These are phyloP conservation scores for Serendipita sp. DNA, from an alignment of 768 basidiomycete genomes.

Conservation along the genomic window DNA sequence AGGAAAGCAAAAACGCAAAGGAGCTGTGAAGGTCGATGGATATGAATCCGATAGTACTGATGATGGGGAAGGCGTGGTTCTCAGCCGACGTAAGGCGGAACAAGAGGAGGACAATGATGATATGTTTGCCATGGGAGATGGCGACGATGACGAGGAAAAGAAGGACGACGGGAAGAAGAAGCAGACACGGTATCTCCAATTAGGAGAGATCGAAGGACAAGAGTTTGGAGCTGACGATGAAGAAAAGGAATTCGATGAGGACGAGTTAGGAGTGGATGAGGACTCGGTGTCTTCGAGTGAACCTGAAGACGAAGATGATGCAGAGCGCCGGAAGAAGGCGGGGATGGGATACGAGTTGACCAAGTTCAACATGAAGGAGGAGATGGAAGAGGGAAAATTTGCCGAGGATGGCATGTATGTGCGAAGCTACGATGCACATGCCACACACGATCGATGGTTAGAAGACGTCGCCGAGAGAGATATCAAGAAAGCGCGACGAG, in stretches of 20 bases:
- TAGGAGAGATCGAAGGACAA: conserved; percentile 96
- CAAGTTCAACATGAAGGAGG: conserved; percentile 94
- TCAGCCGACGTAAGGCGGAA: conserved; percentile 40
- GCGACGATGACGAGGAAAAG: conserved; percentile 38
- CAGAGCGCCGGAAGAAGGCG: conserved; percentile 53
- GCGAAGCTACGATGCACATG: conserved; percentile 75
- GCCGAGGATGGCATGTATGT: conserved; percentile 83
- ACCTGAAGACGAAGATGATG: conserved; percentile 65
- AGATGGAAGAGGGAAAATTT: conserved; percentile 30
- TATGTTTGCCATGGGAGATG: conserved; percentile 50
- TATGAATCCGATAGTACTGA: conserved; percentile 92
- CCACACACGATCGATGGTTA: conserved; percentile 91
- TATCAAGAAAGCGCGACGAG: conserved; percentile 65
- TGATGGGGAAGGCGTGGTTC: conserved; percentile 86
- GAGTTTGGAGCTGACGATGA: conserved; percentile 47
- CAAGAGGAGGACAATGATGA: conserved; percentile 40
- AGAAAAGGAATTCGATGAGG: conserved; percentile 28
- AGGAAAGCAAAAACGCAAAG: conserved; percentile 31
- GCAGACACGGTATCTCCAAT: conserved; percentile 58
- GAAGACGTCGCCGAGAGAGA: conserved; percentile 72
- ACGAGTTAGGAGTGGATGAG: conserved; percentile 33
- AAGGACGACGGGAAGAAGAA: conserved; percentile 33
- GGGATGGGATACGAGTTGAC: conserved; percentile 91
- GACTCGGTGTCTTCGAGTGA: conserved; percentile 21
- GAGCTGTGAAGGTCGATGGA: conserved; percentile 67